phyloP scores from a whole-genome alignment of 129 eudicot genomes.

The Flaveria linearis region DNA sequence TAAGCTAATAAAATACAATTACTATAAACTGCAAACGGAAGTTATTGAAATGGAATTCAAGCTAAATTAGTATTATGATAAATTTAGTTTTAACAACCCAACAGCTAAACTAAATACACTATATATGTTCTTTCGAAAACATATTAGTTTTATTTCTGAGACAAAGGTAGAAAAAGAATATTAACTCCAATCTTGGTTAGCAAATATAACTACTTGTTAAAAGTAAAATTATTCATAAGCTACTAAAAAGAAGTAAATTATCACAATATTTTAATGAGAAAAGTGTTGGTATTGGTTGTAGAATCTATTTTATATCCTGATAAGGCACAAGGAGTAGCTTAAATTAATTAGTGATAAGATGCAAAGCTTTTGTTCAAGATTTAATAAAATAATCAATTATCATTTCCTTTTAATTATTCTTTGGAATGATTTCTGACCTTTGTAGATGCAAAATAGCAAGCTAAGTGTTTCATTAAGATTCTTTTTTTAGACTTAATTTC shows the following conservation, averaged over 20 bases:
- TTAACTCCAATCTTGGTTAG: too few species aligned
- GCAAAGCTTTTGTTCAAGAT: slow-evolving; percentile 29
- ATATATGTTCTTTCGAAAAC: too few species aligned
- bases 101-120: too few species aligned
- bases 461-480: not conserved
- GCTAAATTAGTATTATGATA: too few species aligned
- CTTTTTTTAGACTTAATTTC: not conserved
- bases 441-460: slow-evolving; percentile 22
- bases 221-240: not conserved
- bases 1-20: not conserved
- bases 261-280: not conserved
- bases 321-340: slow-evolving; percentile 33
- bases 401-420: slow-evolving; percentile 33
- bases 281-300: slow-evolving; percentile 22
- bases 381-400: slow-evolving; percentile 33
- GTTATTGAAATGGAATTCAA: too few species aligned
- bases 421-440: slow-evolving; percentile 23
- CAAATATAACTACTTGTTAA: too few species aligned
- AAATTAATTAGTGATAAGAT: slow-evolving; percentile 33
- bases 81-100: too few species aligned
- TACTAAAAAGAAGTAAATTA: not conserved
- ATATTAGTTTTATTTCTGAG: too few species aligned
- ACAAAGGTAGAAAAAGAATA: too few species aligned
- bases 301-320: slow-evolving; percentile 32
- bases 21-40: not conserved